phyloP scores from a whole-genome alignment of 768 basidiomycete genomes.

The Vishniacozyma victoriae region DNA sequence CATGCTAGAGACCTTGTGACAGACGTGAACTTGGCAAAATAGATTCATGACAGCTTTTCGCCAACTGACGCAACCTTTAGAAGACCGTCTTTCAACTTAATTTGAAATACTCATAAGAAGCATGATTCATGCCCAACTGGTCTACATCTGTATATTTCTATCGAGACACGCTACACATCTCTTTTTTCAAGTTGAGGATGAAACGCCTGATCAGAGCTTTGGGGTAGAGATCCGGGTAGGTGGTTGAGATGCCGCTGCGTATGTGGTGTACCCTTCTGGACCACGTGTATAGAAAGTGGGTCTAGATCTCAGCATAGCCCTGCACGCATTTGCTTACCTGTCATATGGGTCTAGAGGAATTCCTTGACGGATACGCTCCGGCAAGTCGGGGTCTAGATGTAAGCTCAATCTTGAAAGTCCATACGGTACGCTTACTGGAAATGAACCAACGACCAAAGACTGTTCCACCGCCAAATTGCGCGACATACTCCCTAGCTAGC shows the following conservation, averaged over 20 bases:
- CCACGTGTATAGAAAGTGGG: slow-evolving; percentile 23
- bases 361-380: slow-evolving; percentile 17
- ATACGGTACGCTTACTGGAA: slow-evolving; percentile 8
- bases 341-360: slow-evolving; percentile 11
- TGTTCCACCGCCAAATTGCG: slow-evolving; percentile 8
- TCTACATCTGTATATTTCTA: background rate
- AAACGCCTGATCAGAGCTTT: background rate
- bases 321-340: slow-evolving; percentile 3
- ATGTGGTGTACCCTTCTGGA: slow-evolving; percentile 14
- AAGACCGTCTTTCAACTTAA: background rate
- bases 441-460: slow-evolving; percentile 22
- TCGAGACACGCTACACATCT: background rate
- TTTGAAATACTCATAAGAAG: background rate
- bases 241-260: slow-evolving; percentile 4
- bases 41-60: background rate
- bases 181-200: too few relatives aligned
- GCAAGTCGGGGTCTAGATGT: slow-evolving; percentile 22
- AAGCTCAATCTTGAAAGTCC: background rate
- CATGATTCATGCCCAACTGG: background rate
- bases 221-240: background rate
- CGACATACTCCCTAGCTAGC: slow-evolving; percentile 9
- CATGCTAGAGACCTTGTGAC: background rate
- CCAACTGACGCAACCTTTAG: background rate
- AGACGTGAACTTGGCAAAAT: background rate
- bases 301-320: background rate